phyloP scores from a whole-genome alignment of 305 asterid species.

The Withania somnifera region DNA sequence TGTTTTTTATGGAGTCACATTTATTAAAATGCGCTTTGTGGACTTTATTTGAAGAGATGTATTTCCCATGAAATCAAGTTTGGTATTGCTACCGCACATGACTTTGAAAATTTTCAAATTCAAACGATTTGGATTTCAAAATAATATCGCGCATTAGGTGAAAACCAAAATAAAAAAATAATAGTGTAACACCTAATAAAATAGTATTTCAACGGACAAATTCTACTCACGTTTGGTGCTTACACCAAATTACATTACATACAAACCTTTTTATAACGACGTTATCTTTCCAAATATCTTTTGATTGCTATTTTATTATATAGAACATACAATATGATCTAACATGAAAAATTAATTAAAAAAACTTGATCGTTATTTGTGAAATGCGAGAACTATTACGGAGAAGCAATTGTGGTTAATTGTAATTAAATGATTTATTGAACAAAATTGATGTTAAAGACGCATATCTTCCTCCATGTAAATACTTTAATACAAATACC shows the following conservation, averaged over 20 bases:
- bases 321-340: not conserved
- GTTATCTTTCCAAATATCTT: not conserved
- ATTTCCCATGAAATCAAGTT: too few relatives aligned
- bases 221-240: not conserved
- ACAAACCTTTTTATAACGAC: not conserved
- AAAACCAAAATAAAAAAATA: not conserved
- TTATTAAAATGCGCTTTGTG: accelerated
- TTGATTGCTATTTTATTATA: not conserved
- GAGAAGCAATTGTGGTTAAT: not conserved
- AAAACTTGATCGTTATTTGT: not conserved
- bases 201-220: not conserved
- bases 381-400: not conserved
- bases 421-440: not conserved
- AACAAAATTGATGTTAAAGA: not conserved
- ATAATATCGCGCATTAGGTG: not conserved
- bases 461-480: too few relatives aligned
- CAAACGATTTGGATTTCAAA: not conserved
- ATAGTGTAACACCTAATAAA: not conserved
- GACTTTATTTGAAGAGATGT: too few relatives aligned
- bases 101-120: not conserved
- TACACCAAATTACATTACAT: too few relatives aligned
- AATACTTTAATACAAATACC: too few relatives aligned
- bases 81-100: too few relatives aligned
- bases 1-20: not conserved
- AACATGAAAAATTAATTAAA: not conserved